Conservation (phyloP, 371 early-diverging fungal species). For the Gilbertella persicaria region DNA sequence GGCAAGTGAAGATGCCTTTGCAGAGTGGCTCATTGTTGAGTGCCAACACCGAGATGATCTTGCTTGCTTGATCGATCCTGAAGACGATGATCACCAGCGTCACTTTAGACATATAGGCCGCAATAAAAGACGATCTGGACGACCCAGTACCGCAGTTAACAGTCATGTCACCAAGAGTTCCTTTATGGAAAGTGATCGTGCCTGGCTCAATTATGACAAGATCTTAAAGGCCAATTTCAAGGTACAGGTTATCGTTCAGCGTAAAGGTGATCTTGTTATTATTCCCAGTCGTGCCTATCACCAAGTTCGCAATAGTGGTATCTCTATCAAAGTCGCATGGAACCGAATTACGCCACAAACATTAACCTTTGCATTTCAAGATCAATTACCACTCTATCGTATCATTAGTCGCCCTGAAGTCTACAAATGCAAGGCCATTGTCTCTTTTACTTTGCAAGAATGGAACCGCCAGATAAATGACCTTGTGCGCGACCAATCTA, state of each 20-base stretch:
- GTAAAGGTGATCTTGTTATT: conserved; percentile 40
- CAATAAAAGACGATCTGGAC: neutral
- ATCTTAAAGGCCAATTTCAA: conserved; percentile 8
- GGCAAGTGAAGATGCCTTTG: conserved; percentile 18
- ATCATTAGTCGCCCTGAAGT: conserved; percentile 36
- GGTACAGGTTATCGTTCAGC: conserved; percentile 30
- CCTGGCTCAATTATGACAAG: conserved; percentile 20
- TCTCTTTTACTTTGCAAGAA: conserved; percentile 17
- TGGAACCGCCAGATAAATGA: conserved; percentile 15
- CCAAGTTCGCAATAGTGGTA: conserved; percentile 38
- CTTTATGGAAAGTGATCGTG: conserved; percentile 42
- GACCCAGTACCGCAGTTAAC: neutral
- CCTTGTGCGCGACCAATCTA: neutral
- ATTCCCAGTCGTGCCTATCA: conserved; percentile 44
- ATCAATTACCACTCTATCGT: conserved; percentile 36
- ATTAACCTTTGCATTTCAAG: conserved; percentile 21
- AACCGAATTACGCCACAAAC: conserved; percentile 34
- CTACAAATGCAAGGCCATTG: conserved; percentile 39
- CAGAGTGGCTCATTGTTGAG: conserved; percentile 38
- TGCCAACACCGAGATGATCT: conserved; percentile 17
- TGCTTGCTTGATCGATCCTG: neutral
- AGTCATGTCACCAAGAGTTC: conserved; percentile 12
- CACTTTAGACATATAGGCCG: neutral
- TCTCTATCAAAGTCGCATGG: conserved; percentile 43
- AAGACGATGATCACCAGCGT: neutral